A percentile compares a stretch with the other conserved stretches of the same genome.
Evolutionary conservation across 306 rosid genomes (phyloP).

Genomic region (Trifolium fragiferum): DNA sequence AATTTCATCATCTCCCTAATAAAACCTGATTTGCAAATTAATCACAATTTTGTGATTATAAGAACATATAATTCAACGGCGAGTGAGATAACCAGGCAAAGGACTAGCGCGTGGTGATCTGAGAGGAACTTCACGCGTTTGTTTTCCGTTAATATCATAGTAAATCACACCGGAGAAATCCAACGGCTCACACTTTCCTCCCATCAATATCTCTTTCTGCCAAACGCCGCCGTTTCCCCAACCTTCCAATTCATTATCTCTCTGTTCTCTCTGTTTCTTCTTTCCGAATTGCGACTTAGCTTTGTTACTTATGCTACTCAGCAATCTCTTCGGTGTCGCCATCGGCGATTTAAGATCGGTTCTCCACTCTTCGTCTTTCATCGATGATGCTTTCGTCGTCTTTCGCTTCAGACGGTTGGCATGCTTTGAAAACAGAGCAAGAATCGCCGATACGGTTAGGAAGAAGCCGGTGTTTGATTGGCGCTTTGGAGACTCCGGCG

Average conservation of each 20-base stretch:
- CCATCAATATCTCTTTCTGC: conserved; percentile 89
- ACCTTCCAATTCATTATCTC: conserved; percentile 5
- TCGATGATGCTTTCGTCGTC: conserved; percentile 21
- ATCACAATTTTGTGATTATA: not conserved
- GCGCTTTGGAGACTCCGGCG: conserved; percentile 45
- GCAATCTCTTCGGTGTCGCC: conserved; percentile 65
- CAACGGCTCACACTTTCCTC: conserved; percentile 87
- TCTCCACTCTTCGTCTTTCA: conserved; percentile 25
- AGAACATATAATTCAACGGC: not conserved
- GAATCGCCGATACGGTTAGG: conserved; percentile 48
- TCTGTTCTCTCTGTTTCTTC: conserved; percentile 50
- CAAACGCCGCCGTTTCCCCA: conserved; percentile 94
- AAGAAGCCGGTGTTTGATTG: conserved; percentile 40
- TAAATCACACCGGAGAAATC: conserved; percentile 79
- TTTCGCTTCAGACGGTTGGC: conserved; percentile 49
- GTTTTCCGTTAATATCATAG: conserved; percentile 69
- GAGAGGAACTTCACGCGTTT: conserved; percentile 55
- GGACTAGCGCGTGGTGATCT: conserved; percentile 94
- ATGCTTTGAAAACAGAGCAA: conserved; percentile 47
- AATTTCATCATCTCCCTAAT: not conserved
- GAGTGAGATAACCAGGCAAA: conserved; percentile 71
- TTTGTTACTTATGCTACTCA: conserved; percentile 68
- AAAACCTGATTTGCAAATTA: not conserved
- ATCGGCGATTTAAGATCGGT: conserved; percentile 40
- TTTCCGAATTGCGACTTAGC: conserved; percentile 47